Base-by-base conservation (phyloP, 2,329 filamentous ascomycete species). In the Blastomyces silverae region DNA sequence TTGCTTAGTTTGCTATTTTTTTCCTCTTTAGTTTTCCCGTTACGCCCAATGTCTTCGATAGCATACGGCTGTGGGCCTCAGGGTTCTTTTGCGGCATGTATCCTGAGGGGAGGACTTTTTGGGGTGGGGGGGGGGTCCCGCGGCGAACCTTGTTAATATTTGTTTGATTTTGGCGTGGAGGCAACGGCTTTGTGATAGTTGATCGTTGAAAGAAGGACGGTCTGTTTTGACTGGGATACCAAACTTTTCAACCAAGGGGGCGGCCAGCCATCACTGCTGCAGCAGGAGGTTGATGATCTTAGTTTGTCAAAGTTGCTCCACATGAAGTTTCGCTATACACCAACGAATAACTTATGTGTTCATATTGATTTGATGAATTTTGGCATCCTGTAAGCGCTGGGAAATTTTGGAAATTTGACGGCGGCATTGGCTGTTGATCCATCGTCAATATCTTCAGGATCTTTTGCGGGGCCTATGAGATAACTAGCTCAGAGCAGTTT, bases 301-400 rank as follows among this genome's bases (percentile, higher is more conserved):
- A 37, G 34, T 37, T 37, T 37, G 34, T n/a, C 46, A 3, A n/a
- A 48, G 46, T 48, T 22, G 17, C 46, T 48, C 20, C 46, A 46
- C 42, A 6, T 46, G 42, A 46, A 46, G 15, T 6, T 46, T 46
- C 17, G 42, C 17, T 37, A 2, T 46, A 46, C 15, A 10, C 42
- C 15, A 46, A 46, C 17, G n/a, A n/a, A n/a, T n/a, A n/a, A n/a
- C n/a, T n/a, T n/a, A n/a, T n/a, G n/a, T n/a, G n/a, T n/a, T n/a
- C n/a, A n/a, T n/a, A n/a, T n/a, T n/a, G 34, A 59, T 59, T 59
- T 42, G 56, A 42, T 42, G 56, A 22, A 42, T 42, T 15, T 59
- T 10, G 10, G 10, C n/a, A n/a, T 22, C 10, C 37, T 13, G 39
- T 60, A 60, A 60, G 57, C 57, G 39, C 57, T 60, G 37, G n/a